Evolutionary conservation across 2,329 filamentous ascomycete species (phyloP).

Genomic region (Phyllosticta ampelicida): DNA sequence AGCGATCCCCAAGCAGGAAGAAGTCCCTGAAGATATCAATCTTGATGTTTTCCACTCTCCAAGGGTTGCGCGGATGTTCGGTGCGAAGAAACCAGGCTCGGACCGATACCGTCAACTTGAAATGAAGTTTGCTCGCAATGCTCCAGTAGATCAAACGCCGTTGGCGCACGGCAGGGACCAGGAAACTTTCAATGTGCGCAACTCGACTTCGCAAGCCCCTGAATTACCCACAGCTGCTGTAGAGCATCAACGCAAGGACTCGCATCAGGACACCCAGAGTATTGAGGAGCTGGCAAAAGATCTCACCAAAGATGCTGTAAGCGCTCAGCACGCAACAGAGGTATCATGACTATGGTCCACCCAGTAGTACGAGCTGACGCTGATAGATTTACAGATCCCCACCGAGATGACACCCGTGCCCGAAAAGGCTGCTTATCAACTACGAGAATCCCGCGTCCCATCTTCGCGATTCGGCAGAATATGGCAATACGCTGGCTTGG

Average conservation of each 20-base stretch:
- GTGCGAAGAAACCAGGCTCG: conserved; percentile 20
- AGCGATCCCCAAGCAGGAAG: conserved; percentile 25
- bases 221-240: not conserved
- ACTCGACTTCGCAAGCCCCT: conserved; percentile 7
- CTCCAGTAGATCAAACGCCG: conserved; percentile 28
- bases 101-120: conserved; percentile 17
- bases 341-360: conserved; percentile 13
- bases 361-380: conserved; percentile 28
- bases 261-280: conserved; percentile 21
- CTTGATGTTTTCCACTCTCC: conserved; percentile 52
- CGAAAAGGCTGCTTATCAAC: conserved; percentile 46
- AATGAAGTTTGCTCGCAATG: conserved; percentile 22
- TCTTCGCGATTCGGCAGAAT: conserved; percentile 76
- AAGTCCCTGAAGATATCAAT: conserved; percentile 48
- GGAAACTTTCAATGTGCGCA: conserved; percentile 24
- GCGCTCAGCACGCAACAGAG: conserved; percentile 18
- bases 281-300: conserved; percentile 38
- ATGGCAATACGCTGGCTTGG: conserved; percentile 91
- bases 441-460: conserved; percentile 83
- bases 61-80: conserved; percentile 45
- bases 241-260: conserved; percentile 11
- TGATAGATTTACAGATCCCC: conserved; percentile 33
- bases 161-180: conserved; percentile 28
- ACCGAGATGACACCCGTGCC: conserved; percentile 18
- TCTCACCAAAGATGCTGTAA: conserved; percentile 33